phyloP scores from a whole-genome alignment of 495 filamentous ascomycete species.

The Podospora comata region DNA sequence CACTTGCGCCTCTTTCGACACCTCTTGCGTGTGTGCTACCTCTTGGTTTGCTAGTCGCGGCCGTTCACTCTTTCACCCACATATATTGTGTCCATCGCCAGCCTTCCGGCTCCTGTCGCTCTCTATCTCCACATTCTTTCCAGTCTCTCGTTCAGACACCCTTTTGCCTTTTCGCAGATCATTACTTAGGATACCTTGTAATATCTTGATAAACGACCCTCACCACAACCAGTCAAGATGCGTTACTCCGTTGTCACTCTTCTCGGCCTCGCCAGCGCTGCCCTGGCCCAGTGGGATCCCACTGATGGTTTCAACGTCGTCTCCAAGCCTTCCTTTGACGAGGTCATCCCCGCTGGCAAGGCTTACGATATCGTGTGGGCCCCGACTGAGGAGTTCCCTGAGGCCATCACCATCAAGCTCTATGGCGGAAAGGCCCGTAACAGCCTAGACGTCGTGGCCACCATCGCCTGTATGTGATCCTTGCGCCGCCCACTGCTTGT shows the following conservation, averaged over 20 bases:
- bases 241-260: conserved; percentile 41
- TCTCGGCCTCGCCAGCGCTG: conserved; percentile 43
- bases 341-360: conserved; percentile 40
- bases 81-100: conserved; percentile 10
- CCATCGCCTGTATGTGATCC: conserved; percentile 41
- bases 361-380: conserved; percentile 37
- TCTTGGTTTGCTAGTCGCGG: conserved; percentile 9
- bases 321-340: conserved; percentile 32
- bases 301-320: conserved; percentile 42
- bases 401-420: conserved; percentile 39
- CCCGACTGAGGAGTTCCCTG: conserved; percentile 29
- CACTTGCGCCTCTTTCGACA: conserved; percentile 12
- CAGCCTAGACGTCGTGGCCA: conserved; percentile 29
- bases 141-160: conserved; percentile 16
- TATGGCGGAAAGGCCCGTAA: conserved; percentile 36
- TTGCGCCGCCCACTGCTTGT: neutral
- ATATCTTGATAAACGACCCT: conserved; percentile 4
- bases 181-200: conserved; percentile 10
- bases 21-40: conserved; percentile 4
- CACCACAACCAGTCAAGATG: conserved; percentile 38
- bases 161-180: neutral
- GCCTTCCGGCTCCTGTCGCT: conserved; percentile 11
- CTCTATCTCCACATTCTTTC: conserved; percentile 15
- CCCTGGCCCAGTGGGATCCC: conserved; percentile 35
- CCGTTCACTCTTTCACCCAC: conserved; percentile 17